Conservation (phyloP, 768 basidiomycete species). For the Kwoniella dendrophila region DNA sequence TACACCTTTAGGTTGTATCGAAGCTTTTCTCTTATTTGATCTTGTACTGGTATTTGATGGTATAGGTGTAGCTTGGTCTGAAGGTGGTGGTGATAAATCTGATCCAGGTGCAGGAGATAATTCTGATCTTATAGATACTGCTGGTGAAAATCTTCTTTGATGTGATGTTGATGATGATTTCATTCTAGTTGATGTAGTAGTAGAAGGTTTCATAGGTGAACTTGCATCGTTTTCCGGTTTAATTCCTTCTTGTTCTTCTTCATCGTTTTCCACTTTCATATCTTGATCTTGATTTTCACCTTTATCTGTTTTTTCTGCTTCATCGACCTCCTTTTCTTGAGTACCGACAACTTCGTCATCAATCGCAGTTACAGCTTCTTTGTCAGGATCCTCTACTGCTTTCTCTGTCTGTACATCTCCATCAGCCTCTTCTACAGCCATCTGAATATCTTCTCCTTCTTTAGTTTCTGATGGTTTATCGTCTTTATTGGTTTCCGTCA, state of each 20-base stretch:
- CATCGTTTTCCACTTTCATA: too few relatives aligned
- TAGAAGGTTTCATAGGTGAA: too few relatives aligned
- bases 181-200: too few relatives aligned
- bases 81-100: slow-evolving; percentile 24
- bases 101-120: slow-evolving; percentile 28
- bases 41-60: slow-evolving; percentile 17
- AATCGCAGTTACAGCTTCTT: slow-evolving; percentile 1
- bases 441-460: neutral
- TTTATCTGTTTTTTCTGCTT: neutral
- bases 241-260: too few relatives aligned
- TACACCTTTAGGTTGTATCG: slow-evolving; percentile 23
- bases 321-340: neutral
- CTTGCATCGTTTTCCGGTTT: too few relatives aligned
- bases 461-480: slow-evolving; percentile 3
- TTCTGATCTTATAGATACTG: slow-evolving; percentile 22
- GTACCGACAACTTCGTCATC: neutral
- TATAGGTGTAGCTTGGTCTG: slow-evolving; percentile 5
- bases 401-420: neutral
- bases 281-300: too few relatives aligned
- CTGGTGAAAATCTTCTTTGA: slow-evolving; percentile 16
- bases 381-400: slow-evolving; percentile 1
- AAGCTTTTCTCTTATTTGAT: slow-evolving; percentile 35
- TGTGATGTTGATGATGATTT: slow-evolving; percentile 1
- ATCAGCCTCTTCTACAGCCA: neutral
- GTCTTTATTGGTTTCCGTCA: slow-evolving; percentile 4